Evolutionary conservation across 148 eudicot species (phyloP), one percentile per base, ranked within the genome.

Genomic region (Camellia sinensis): DNA sequence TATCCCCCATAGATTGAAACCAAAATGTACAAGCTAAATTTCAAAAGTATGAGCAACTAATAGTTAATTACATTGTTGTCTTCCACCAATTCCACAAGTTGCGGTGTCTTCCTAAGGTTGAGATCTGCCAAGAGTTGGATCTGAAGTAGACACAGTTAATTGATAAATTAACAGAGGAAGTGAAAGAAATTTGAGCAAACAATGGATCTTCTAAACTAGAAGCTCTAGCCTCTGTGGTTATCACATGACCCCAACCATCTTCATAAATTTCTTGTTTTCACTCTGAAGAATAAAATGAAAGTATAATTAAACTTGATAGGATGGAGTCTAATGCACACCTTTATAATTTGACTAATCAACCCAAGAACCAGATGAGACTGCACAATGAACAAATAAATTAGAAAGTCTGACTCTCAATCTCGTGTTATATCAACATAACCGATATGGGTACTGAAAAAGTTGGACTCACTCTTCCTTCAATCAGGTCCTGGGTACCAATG

Each of bases 351-450:
- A 83, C 97, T 92, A 69, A 95, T 91, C 80, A 95, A 84, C 41
- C 98, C 98, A 78, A 95, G 97, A 61, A 94, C 85, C 85, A 95
- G 83, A 88, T 95, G 97, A 76, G 97, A 91, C 94, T 94, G 97
- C 87, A 89, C 79, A 22, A 48, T 73, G 12, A 71, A 59, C 14
- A 45, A 71, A 62, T 0, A 75, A 83, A 37, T 45, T 29, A 19
- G 64, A 40, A 14, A 67, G 70, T 61, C 52, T 69, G 2, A n/a
- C 62, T 67, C 67, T 73, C 48, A 1, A 46, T 75, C 54, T 22
- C 37, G 37, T 29, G 37, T 29, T 29, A 76, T 71, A 64, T 29
- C 45, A 65, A 68, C 63, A 61, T 17, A 67, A 84, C 40, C 41
- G 7, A 62, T 54, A 60, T 43, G 15, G 19, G 41, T 71, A 40